Base-by-base conservation (phyloP, 2,329 filamentous ascomycete genomes). In the Emergomyces africanus region DNA sequence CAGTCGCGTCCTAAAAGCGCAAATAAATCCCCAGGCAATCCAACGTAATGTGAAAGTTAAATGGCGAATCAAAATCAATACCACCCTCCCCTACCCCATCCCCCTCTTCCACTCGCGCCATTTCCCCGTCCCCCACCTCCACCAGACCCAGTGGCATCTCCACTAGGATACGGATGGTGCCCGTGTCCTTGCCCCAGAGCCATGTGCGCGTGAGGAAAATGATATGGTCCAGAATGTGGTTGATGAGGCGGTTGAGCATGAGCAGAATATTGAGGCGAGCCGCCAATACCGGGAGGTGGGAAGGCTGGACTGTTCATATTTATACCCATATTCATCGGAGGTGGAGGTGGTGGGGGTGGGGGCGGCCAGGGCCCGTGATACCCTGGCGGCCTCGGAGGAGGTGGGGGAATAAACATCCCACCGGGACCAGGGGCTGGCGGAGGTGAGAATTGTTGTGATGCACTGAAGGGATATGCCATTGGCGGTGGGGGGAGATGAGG, bases 341-440 rank as follows among this genome's bases (percentile, higher is more conserved):
- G 59, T 5, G 58, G 46, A 28, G 60, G 55, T n/a, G 50, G 46
- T 33, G 54, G 58, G 20, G 71, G 71, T 33, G 67, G 68, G 18
- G 71, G 71, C 35, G 71, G 71, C 72, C 72, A 74, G 12, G 65
- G 57, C 15, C 71, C 71, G 35, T 69, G 66, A 54, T 71, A 73
- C 58, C 68, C 69, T 37, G 68, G 66, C 18, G 68, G 69, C 54
- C 70, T 67, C 49, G 68, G 69, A 28, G 69, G 70, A 35, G 69
- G 70, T 28, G 68, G 63, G 57, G 59, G 62, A 39, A 56, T 61
- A 56, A 54, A 41, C 48, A 30, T 54, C 57, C 18, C 30, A 41
- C 61, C 20, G 18, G 48, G 59, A 64, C 63, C 25, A 37, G 61
- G 30, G 56, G 20, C 23, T 2, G 54, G 57, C 20, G 55, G 51